phyloP scores from a whole-genome alignment of 305 asterid genomes.

The Nicotiana rustica region DNA sequence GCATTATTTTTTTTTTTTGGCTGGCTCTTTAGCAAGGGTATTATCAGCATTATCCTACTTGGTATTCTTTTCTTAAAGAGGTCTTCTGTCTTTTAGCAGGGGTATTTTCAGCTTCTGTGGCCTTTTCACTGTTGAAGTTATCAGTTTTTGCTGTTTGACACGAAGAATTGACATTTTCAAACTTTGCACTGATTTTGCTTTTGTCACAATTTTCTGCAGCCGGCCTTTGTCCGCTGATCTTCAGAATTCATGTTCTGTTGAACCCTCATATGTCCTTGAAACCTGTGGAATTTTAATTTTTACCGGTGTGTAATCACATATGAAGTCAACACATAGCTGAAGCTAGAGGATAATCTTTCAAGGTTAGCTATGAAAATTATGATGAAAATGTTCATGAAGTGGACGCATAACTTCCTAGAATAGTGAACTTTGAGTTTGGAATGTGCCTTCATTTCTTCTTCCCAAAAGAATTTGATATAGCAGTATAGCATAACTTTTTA shows the following conservation, averaged over 20 bases:
- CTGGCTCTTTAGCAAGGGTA: constrained; percentile 2
- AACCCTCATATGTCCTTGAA: constrained; percentile 47
- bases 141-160: constrained; percentile 61
- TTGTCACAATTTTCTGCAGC: constrained; percentile 55
- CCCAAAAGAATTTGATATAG: too few relatives aligned
- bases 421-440: too few relatives aligned
- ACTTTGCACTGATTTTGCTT: constrained; percentile 62
- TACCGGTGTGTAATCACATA: background rate
- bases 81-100: constrained; percentile 35
- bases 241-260: constrained; percentile 48
- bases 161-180: constrained; percentile 59
- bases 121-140: constrained; percentile 45
- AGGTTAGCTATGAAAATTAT: background rate
- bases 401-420: background rate
- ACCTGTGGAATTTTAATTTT: constrained; percentile 44
- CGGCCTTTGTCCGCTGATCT: constrained; percentile 61
- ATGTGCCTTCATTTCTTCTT: too few relatives aligned
- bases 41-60: constrained; percentile 29
- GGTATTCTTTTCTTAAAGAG: constrained; percentile 21
- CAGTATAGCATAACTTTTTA: too few relatives aligned
- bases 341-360: background rate
- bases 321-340: background rate
- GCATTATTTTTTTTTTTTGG: background rate
- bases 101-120: constrained; percentile 26
- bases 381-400: background rate